phyloP scores from a whole-genome alignment of 2,329 filamentous ascomycete genomes.

The Penicillium sp. region DNA sequence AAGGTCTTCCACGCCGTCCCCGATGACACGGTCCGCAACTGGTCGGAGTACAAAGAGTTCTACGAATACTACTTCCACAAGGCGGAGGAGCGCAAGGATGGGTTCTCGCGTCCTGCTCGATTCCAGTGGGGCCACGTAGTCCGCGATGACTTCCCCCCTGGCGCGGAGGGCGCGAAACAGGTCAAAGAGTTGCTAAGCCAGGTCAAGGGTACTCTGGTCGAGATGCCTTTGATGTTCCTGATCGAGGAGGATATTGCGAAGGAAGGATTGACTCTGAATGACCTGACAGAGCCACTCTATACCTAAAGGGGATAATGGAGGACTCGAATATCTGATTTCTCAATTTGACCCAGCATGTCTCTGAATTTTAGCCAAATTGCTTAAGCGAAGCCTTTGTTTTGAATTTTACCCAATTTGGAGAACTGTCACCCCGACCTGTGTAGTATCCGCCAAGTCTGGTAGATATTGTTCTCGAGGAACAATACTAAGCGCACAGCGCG shows the following conservation, averaged over 20 bases:
- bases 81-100: slow-evolving; percentile 47
- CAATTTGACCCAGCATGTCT: background rate
- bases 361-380: slow-evolving; percentile 4
- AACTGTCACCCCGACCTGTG: background rate
- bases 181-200: slow-evolving; percentile 69
- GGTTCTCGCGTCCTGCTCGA: slow-evolving; percentile 49
- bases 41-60: slow-evolving; percentile 65
- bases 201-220: slow-evolving; percentile 72
- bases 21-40: slow-evolving; percentile 59
- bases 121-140: slow-evolving; percentile 89
- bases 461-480: slow-evolving; percentile 8
- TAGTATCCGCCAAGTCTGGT: background rate
- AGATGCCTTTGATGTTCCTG: slow-evolving; percentile 90
- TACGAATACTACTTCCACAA: slow-evolving; percentile 62
- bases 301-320: slow-evolving; percentile 47
- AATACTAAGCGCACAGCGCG: slow-evolving; percentile 1
- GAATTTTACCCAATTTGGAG: background rate
- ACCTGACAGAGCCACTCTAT: slow-evolving; percentile 71
- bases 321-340: background rate
- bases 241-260: slow-evolving; percentile 84
- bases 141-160: slow-evolving; percentile 67
- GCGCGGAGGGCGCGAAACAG: slow-evolving; percentile 67
- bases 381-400: background rate
- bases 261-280: slow-evolving; percentile 73
- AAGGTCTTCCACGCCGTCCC: slow-evolving; percentile 66